Base-by-base conservation (phyloP, 352 stramenopile genomes). In the Blastocystis sp. region DNA sequence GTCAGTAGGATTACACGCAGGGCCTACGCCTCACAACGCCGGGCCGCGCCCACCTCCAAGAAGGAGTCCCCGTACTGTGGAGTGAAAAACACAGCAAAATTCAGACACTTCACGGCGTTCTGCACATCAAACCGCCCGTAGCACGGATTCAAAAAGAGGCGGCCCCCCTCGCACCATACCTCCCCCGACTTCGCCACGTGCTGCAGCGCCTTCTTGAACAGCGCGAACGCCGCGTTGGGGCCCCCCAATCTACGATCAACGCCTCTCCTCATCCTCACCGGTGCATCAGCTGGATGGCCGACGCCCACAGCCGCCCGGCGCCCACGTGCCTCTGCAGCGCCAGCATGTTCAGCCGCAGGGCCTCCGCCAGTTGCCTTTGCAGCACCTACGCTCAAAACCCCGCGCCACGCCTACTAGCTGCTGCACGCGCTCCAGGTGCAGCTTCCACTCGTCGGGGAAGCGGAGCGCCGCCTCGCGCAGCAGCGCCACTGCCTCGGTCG, bases 41-140 rank as follows among this genome's bases (percentile, higher is more conserved):
- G 1, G 4, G 19, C 14, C 9, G n/a, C 34, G 23, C 76, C 23
- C 76, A 90, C 45, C 86, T 96, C 93, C 28, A 96, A 90, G 89
- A 96, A 96, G 66, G 90, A 93, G 88, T 96, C 94, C 41, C 94
- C 94, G 82, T 95, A 96, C 88, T 96, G 94, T 48, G 94, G 94
- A 14, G 94, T 96, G 89, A 96, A 96, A 88, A 92, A 92, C 52
- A 94, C 92, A 34, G 94, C 94, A 91, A 95, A 96, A 53, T 90
- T 90, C 17, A 96, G 89, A 86, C 94, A 93, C 34, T 91, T 90
- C 0, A 89, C 88, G 65, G 93, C 92, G 23, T 89, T 89, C 59
- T 91, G 71, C 60, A 94, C 81, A 64, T 95, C 91, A 89, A 96
- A 95, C 11, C 90, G 91, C 17, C 82, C 88, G 43, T 91, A 94